Percentiles rank a stretch among this genome's conserved stretches.
phyloP scores from a whole-genome alignment of 495 filamentous ascomycete genomes.

The Annulohypoxylon nitens region DNA sequence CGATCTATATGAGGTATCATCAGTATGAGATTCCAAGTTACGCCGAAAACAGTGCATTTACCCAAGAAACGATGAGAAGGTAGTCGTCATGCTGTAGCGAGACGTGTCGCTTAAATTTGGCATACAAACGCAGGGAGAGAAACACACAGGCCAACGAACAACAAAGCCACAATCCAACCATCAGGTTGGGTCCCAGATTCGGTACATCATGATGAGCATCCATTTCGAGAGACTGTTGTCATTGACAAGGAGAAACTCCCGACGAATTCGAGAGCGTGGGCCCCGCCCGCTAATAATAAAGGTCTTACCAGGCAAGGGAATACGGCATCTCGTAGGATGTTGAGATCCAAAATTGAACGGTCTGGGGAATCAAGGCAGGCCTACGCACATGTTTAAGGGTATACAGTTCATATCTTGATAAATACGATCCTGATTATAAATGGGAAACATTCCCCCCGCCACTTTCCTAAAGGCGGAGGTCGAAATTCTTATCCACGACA shows the following conservation, averaged over 20 bases:
- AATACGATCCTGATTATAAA: slow-evolving; percentile 8
- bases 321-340: slow-evolving; percentile 10
- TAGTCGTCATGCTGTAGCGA: slow-evolving; percentile 9
- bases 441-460: neutral
- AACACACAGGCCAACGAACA: slow-evolving; percentile 5
- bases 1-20: neutral
- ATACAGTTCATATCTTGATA: neutral
- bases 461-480: neutral
- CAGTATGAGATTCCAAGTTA: neutral
- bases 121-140: neutral
- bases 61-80: slow-evolving; percentile 2
- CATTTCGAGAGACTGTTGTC: slow-evolving; percentile 4
- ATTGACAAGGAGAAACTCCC: slow-evolving; percentile 13
- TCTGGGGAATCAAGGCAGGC: neutral
- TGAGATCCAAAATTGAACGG: neutral
- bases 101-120: slow-evolving; percentile 4
- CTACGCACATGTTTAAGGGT: neutral
- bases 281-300: slow-evolving; percentile 15
- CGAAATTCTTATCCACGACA: neutral
- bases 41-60: neutral
- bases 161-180: slow-evolving; percentile 4
- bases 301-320: neutral
- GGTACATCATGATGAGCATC: slow-evolving; percentile 4
- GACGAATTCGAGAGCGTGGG: neutral
- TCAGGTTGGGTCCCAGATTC: slow-evolving; percentile 11